Base-by-base conservation (phyloP, 2,329 filamentous ascomycete species). In the Aspergillus proliferans region DNA sequence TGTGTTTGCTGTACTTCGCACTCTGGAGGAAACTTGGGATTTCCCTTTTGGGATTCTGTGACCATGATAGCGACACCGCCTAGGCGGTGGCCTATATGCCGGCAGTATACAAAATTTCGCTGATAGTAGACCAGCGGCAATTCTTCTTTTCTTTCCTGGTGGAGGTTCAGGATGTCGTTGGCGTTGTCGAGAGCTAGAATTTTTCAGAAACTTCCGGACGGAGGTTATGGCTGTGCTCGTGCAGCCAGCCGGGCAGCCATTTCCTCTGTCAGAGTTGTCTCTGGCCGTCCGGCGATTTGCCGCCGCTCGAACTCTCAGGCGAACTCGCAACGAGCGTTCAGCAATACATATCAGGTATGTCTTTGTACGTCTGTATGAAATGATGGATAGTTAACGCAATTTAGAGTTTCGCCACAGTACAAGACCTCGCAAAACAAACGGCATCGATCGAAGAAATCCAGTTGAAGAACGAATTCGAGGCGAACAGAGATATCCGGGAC, bases 401-500 rank as follows among this genome's bases (percentile, higher is more conserved):
- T 6, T 12, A 49, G 47, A 18, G 4, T 18, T 14, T 18, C n/a
- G 21, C 45, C 19, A 33, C 44, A 22, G 39, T 42, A 1, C 47
- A 50, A 10, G 53, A 53, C 28, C 26, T 46, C 9, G 8, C 48
- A 3, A 36, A 43, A 19, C 18, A 50, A 21, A 47, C 49, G 18
- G 45, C 54, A 9, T 57, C 56, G 4, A 50, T 63, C 42, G 57
- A 63, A 44, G 55, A 67, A 46, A 60, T 64, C 34, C 59, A 62
- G 12, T 52, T 58, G 6, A 54, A 63, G 43, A 60, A 56, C 42
- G 68, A 72, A 49, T 61, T 71, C 30, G 65, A 68, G 48, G 56
- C 60, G 28, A 63, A 66, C 43, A 62, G 61, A 34, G 61, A 72
- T 49, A 72, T 74, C 26, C 64, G 69, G 45, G 56, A 65, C n/a